Conservation (phyloP, 768 basidiomycete species). For the Boletellus emodensis region DNA sequence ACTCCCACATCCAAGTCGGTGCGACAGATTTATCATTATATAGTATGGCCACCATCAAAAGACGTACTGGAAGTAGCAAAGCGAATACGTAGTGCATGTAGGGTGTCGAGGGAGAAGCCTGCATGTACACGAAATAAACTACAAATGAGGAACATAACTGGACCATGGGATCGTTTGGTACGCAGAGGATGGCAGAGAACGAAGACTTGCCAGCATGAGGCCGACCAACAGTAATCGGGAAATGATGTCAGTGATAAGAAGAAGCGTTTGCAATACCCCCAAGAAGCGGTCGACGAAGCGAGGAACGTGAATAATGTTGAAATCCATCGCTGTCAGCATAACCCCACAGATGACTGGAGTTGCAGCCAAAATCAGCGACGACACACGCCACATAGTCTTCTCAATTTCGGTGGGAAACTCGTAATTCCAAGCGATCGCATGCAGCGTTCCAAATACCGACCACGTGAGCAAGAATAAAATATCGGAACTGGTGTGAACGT, state of each 20-base stretch:
- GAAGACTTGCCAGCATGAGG: conserved; percentile 4
- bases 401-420: background rate
- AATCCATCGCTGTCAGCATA: background rate
- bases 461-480: background rate
- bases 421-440: background rate
- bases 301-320: too few species aligned
- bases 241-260: background rate
- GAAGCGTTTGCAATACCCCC: background rate
- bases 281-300: background rate
- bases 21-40: too few species aligned
- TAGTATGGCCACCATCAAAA: too few species aligned
- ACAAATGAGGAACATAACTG: background rate
- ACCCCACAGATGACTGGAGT: background rate
- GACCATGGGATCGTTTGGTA: background rate
- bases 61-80: too few species aligned
- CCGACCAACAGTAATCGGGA: background rate
- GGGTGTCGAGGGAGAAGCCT: background rate
- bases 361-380: background rate
- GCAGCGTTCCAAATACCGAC: background rate
- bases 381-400: background rate
- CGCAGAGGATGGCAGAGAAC: background rate
- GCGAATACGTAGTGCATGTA: too few species aligned
- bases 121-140: background rate
- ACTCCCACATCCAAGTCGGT: too few species aligned
- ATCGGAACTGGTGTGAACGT: background rate